Evolutionary conservation across 108 stramenopile species (phyloP).

Genomic region (Chaetoceros tenuissimus): DNA sequence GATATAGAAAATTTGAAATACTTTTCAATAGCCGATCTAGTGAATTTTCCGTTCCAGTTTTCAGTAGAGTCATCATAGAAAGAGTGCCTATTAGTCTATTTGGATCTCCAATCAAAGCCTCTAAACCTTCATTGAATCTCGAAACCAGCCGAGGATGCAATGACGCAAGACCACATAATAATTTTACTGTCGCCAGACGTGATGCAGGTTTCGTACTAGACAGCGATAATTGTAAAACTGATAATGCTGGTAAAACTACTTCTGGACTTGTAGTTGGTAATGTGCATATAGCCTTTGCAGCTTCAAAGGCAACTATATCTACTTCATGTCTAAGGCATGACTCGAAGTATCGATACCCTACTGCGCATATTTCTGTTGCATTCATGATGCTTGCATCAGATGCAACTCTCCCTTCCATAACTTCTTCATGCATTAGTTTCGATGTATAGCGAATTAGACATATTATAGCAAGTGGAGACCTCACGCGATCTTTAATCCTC

Average conservation of each 20-base stretch:
- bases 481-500: slow-evolving; percentile 17
- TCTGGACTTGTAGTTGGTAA: slow-evolving; percentile 52
- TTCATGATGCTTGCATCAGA: slow-evolving; percentile 2
- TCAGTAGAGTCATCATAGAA: slow-evolving; percentile 73
- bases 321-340: slow-evolving; percentile 32
- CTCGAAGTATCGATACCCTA: slow-evolving; percentile 55
- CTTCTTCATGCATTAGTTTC: slow-evolving; percentile 21
- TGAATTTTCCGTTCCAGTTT: slow-evolving; percentile 56
- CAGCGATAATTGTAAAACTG: slow-evolving; percentile 57
- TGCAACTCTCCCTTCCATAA: neutral
- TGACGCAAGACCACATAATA: slow-evolving; percentile 44
- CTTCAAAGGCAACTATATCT: slow-evolving; percentile 79
- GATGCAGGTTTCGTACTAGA: slow-evolving; percentile 43
- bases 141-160: slow-evolving; percentile 48
- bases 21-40: slow-evolving; percentile 66
- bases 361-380: slow-evolving; percentile 22
- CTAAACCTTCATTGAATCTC: slow-evolving; percentile 72
- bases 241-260: slow-evolving; percentile 59
- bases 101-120: slow-evolving; percentile 45
- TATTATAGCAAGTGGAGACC: slow-evolving; percentile 50
- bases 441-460: slow-evolving; percentile 61
- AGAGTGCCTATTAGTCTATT: slow-evolving; percentile 65
- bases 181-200: slow-evolving; percentile 64
- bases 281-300: slow-evolving; percentile 69
- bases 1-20: slow-evolving; percentile 49